Base-by-base conservation (phyloP, 2,329 filamentous ascomycete species). In the Diaporthe aspalathi region DNA sequence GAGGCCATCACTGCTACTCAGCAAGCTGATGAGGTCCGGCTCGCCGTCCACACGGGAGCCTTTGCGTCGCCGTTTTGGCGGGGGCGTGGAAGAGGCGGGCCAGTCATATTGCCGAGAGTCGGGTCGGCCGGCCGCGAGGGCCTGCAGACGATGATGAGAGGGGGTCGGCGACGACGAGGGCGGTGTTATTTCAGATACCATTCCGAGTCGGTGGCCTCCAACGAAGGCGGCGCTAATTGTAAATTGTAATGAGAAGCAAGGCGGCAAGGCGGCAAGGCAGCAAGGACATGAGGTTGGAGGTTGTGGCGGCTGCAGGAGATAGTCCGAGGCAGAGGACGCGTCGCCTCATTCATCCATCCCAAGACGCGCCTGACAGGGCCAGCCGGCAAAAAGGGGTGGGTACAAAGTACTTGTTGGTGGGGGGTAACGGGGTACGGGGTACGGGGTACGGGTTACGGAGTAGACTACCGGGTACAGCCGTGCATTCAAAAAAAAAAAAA, bases 161-260 rank as follows among this genome's bases (percentile, higher is more conserved):
- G 32, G 68, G 17, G 43, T 70, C 40, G 68, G 68, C 24, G 68
- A 70, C 52, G 68, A 70, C 27, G 68, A 70, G n/a, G 68, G 62
- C 32, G 68, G 68, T 17, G 52, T 67, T 38, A 67, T 57, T 49
- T 43, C 52, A 70, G 29, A 50, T 3, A 20, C 22, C 68, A 70
- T 70, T n/a, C 14, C 45, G 68, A 53, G n/a, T 54, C 24, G 12
- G 45, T 8, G 14, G 1, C 17, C 11, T 17, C 7, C 17, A 14
- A 45, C n/a, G n/a, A 9, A 54, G 11, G 29, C 9, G 11, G 12
- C 27, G 50, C 24, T 40, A 45, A 32, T 35, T 35, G n/a, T 35
- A 35, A n/a, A n/a, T n/a, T 35, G 32, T 35, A 35, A 16, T 47
- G 3, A 47, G 22, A 20, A 12, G 12, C 5, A 47, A 56, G 38